phyloP scores from a whole-genome alignment of 306 rosid species.

The Medicago ruthenica region DNA sequence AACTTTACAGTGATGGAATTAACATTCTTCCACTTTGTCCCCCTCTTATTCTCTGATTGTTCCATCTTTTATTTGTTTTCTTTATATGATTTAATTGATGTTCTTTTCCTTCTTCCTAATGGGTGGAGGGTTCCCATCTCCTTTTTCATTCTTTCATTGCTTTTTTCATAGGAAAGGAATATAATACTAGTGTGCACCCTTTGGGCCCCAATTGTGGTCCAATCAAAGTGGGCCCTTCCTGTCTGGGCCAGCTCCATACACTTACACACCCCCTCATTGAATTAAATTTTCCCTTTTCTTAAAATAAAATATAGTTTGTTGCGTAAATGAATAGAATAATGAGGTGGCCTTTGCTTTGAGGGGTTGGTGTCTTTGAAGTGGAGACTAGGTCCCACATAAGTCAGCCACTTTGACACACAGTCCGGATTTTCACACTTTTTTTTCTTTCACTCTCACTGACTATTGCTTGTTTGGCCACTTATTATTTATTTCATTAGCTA shows the following conservation, averaged over 20 bases:
- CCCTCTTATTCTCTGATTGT: conserved; percentile 53
- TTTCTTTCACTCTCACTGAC: conserved; percentile 30
- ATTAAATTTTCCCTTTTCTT: too few relatives aligned
- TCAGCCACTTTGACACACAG: conserved; percentile 62
- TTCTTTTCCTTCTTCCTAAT: conserved; percentile 51
- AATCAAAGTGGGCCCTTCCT: conserved; percentile 74
- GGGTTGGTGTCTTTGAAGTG: conserved; percentile 74
- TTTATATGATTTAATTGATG: conserved; percentile 38
- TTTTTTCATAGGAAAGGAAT: conserved; percentile 84
- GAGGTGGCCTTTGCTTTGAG: conserved; percentile 72
- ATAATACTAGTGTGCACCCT: conserved; percentile 57
- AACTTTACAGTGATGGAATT: conserved; percentile 88
- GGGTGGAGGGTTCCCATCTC: conserved; percentile 74
- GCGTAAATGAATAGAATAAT: conserved; percentile 72
- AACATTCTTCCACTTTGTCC: conserved; percentile 99
- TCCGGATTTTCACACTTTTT: conserved; percentile 32
- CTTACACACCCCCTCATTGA: conserved; percentile 20
- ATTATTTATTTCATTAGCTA: conserved; percentile 43
- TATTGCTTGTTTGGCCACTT: conserved; percentile 81
- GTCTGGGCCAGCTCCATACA: conserved; percentile 57
- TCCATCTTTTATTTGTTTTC: conserved; percentile 41
- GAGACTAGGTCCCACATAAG: conserved; percentile 70
- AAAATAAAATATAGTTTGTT: conserved; percentile 45
- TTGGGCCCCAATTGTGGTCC: conserved; percentile 78
- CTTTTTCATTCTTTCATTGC: conserved; percentile 63